Percentiles rank a stretch among this genome's conserved stretches.
These are phyloP conservation scores for Ostreobium quekettii DNA, from an alignment of 139 green algal genomes.

Conservation along the genomic window DNA sequence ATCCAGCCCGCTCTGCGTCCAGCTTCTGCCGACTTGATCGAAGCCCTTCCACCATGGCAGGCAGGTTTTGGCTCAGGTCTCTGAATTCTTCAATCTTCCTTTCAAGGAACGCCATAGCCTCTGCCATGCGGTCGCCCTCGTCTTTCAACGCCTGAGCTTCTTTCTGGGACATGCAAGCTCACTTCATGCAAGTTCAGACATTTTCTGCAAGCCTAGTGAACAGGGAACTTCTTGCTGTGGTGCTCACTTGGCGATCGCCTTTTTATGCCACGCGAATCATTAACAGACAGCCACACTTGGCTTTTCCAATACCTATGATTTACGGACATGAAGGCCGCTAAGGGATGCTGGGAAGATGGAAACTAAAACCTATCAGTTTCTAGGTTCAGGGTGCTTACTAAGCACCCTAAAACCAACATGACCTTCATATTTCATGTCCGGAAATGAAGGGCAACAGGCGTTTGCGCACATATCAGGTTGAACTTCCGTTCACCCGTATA, in stretches of 20 bases:
- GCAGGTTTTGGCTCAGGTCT: background rate
- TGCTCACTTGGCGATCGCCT: no score
- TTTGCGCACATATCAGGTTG: no score
- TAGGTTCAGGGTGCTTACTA: no score
- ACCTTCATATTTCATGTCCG: no score
- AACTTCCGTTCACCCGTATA: no score
- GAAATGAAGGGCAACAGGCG: no score
- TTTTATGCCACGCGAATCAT: background rate
- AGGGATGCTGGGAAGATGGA: background rate
- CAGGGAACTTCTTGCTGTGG: background rate
- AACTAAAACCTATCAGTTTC: no score
- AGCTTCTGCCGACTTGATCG: no score
- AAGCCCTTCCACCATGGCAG: no score
- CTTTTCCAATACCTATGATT: background rate
- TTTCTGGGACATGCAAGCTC: background rate
- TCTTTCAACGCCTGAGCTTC: background rate
- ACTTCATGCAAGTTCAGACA: background rate
- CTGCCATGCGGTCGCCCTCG: background rate
- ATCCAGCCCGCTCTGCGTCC: no score
- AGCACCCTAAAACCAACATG: no score
- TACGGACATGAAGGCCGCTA: background rate
- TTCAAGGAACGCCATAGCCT: background rate
- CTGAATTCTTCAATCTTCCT: background rate
- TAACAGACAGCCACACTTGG: background rate
- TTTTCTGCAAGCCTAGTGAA: background rate